Conservation (phyloP, 2,329 filamentous ascomycete genomes). For the Cercospora janseana region DNA sequence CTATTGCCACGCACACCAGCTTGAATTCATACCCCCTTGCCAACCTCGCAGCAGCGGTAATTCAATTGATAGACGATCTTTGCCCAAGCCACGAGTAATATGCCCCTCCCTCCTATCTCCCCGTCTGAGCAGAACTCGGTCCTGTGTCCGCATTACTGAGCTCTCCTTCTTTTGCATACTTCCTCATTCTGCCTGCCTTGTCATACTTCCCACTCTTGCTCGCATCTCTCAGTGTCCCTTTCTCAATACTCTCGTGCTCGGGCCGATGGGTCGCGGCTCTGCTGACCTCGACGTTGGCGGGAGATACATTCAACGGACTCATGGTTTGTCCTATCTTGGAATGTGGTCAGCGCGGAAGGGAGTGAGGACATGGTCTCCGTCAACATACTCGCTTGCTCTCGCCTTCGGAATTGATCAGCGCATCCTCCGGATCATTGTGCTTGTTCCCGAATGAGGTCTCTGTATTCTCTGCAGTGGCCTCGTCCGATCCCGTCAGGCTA, state of each 20-base stretch:
- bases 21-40: neutral
- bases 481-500: conserved; percentile 4
- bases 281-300: conserved; percentile 9
- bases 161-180: conserved; percentile 3
- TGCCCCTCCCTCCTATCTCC: neutral
- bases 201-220: conserved; percentile 1
- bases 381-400: conserved; percentile 4
- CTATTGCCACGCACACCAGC: too few relatives aligned
- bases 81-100: too few relatives aligned
- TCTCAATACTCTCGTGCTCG: conserved; percentile 2
- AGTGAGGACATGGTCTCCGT: neutral
- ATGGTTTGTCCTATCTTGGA: conserved; percentile 1
- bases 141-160: neutral
- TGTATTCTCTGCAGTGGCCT: neutral
- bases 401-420: neutral
- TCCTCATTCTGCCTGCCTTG: neutral
- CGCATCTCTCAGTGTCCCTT: neutral
- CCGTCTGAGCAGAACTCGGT: neutral
- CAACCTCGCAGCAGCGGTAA: neutral
- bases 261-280: conserved; percentile 6
- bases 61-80: neutral
- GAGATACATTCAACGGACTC: conserved; percentile 7
- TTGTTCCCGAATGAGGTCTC: conserved; percentile 7
- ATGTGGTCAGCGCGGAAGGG: neutral
- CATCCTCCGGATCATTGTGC: conserved; percentile 1